Conservation (phyloP, 2,329 filamentous ascomycete genomes). For the Stemphylium beticola region DNA sequence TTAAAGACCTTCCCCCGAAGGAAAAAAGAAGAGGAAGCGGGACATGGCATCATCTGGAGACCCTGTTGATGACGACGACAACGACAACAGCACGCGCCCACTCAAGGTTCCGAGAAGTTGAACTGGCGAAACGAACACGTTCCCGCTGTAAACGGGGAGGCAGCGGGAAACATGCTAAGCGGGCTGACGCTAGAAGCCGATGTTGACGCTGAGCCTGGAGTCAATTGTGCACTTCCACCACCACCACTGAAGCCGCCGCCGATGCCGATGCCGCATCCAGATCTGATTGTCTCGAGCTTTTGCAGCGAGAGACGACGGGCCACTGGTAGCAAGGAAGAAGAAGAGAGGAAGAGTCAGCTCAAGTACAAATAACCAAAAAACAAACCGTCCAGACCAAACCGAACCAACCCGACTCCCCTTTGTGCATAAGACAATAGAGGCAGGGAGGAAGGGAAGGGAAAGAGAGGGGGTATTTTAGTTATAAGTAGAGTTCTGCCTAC, state of each 20-base stretch:
- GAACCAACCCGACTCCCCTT: neutral
- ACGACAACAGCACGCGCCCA: neutral
- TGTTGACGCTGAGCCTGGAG: neutral
- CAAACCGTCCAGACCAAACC: too few relatives aligned
- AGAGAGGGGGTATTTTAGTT: conserved; percentile 19
- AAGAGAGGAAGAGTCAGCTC: conserved; percentile 10
- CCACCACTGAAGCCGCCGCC: too few relatives aligned
- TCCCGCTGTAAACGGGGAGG: neutral
- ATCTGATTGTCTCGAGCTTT: neutral
- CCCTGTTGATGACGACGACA: neutral
- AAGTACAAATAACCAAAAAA: neutral
- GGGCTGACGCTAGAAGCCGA: neutral
- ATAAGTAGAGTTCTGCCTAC: conserved; percentile 47
- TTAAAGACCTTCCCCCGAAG: too few relatives aligned
- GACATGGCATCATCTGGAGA: too few relatives aligned
- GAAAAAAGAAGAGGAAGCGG: too few relatives aligned
- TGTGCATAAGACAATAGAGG: neutral
- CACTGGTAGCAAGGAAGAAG: conserved; percentile 1
- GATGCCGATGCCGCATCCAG: neutral
- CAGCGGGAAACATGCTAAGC: neutral
- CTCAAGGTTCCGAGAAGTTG: conserved; percentile 22
- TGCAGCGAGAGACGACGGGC: conserved; percentile 10
- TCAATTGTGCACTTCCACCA: neutral
- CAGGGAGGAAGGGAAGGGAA: neutral
- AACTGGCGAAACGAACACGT: conserved; percentile 1